Base-by-base conservation (phyloP, 75 land plant species). In the Chamaecyparis obtusa region DNA sequence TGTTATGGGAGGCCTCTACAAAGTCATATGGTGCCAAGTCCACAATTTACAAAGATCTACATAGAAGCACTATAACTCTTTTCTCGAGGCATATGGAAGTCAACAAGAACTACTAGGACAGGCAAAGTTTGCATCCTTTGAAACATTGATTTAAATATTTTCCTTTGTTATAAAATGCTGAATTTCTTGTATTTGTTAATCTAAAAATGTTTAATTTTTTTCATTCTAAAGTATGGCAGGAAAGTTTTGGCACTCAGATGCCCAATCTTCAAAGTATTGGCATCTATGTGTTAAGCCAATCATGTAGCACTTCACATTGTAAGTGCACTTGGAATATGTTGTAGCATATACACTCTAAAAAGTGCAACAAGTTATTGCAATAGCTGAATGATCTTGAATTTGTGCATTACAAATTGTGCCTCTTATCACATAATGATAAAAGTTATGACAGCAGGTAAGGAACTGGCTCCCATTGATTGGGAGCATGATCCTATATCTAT, bases 211-310 rank as follows among this genome's bases (percentile, higher is more conserved):
- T 56, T 21, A 3, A 27, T 24, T 86, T 86, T 44, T 72, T 4
- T 78, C 16, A 35, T 32, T 88, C 83, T 77, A 94, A 93, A 83
- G 93, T 89, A 85, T 93, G 95, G 94, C 92, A 93, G 92, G 88
- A 89, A 69, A 91, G 83, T 56, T 93, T 90, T 91, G 94, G 93
- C 67, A 90, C 89, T 17, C 46, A 88, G 83, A 90, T 92, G 86
- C 95, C 93, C 36, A 90, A 93, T 86, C 88, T 94, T 85, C 76
- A 84, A 54, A 90, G 89, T 6, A 85, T 93, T 77, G 95, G 92
- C 3, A 86, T 88, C 21, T 92, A 92, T 2, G 87, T 94, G 89
- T 90, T 93, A 15, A 89, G 92, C 85, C 94, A 94, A 86, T 86
- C 92, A n/a, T 94, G 94, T 85, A 89, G 83, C 35, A 76, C 90